Evolutionary conservation across 2,329 filamentous ascomycete genomes (phyloP), one percentile per base, ranked within the genome.

Genomic region (Neoscytalidium dimidiatum): DNA sequence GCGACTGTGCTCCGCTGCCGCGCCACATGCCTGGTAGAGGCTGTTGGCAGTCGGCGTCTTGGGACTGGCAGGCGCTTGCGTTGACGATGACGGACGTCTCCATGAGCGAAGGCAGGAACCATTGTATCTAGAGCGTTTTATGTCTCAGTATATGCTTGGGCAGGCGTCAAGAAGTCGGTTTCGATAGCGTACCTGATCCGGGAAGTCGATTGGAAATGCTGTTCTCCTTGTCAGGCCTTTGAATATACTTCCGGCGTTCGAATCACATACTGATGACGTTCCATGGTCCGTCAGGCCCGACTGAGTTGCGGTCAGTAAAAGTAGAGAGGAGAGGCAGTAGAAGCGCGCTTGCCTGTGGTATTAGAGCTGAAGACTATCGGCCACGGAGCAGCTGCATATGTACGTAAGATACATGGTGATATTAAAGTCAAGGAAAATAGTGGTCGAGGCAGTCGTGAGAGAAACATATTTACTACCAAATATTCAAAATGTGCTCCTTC

Each of bases 261-360:
- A 6, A 8, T n/a, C 17, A 31, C 57, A 1, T 61, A 61, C 57
- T n/a, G 17, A 61, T 61, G 6, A 43, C 41, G 41, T 61, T 61
- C 57, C 57, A 61, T 21, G 57, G 57, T 14, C 57, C 57, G 14
- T 61, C 57, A 19, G 57, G 57, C 9, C 41, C 57, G 11, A 61
- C 57, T 21, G 26, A 11, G 11, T 5, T 5, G 11, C 11, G 6
- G 11, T 33, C 11, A 33, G 31, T 11, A 33, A 11, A 33, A 11
- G 31, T 33, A 5, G 11, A 33, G 6, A 33, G 31, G 11, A 6
- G 6, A 33, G 11, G 31, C 31, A 11, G 11, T 33, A 11, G 31
- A 5, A 11, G 31, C 31, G 31, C 31, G 31, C 31, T 33, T 33
- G 31, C 31, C 31, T 33, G 51, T 49, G 13, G 14, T 26, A 29